These are phyloP conservation scores for Kalaharituber pfeilii DNA, from an alignment of 2,329 filamentous ascomycete genomes.

Conservation along the genomic window DNA sequence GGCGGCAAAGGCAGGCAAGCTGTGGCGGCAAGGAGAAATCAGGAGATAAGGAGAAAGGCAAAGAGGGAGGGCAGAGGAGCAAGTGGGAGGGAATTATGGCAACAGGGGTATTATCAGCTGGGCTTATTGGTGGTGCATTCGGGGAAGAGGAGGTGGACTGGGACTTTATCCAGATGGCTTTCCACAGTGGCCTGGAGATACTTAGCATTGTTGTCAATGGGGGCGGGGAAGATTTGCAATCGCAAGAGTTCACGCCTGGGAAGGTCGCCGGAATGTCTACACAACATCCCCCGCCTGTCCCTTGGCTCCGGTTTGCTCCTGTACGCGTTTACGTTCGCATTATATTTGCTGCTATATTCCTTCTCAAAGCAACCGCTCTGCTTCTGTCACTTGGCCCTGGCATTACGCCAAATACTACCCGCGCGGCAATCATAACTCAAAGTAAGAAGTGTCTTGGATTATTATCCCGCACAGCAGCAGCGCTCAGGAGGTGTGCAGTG, in stretches of 20 bases:
- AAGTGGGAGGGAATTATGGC: not conserved
- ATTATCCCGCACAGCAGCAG: not conserved
- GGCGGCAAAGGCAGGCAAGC: not conserved
- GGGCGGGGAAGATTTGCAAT: not conserved
- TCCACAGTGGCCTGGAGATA: not conserved
- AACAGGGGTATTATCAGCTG: not conserved
- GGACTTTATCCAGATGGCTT: not conserved
- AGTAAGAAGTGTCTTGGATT: not conserved
- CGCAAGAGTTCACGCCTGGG: not conserved
- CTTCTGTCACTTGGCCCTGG: not conserved
- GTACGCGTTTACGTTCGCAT: not conserved
- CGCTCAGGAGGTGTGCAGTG: not conserved
- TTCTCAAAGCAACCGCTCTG: not conserved
- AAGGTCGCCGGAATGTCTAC: not conserved
- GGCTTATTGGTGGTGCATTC: not conserved
- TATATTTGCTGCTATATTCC: not conserved
- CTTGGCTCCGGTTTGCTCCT: not conserved
- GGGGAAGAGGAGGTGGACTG: not conserved
- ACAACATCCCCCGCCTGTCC: not conserved
- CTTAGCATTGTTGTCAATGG: not conserved
- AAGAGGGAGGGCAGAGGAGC: not conserved
- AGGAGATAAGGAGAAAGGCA: not conserved
- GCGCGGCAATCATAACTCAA: not conserved
- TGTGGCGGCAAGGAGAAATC: not conserved
- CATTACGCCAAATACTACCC: not conserved